These are phyloP conservation scores for Aspergillus oerlinghausenensis DNA, from an alignment of 2,329 filamentous ascomycete species.

Conservation along the genomic window DNA sequence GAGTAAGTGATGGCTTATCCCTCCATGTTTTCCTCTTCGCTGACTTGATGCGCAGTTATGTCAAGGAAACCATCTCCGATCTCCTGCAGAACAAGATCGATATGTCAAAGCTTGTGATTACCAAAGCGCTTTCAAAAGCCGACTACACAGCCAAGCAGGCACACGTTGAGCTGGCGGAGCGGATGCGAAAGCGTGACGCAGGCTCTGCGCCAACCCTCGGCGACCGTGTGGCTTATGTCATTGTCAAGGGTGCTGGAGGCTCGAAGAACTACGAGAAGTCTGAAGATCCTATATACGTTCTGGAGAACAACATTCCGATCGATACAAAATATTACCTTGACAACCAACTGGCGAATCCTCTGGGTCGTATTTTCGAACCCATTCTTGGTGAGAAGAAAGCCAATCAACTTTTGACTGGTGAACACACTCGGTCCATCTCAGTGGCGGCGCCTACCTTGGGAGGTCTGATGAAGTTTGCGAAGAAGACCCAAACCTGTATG, in stretches of 20 bases:
- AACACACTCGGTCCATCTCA: slow-evolving; percentile 90
- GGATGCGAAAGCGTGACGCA: slow-evolving; percentile 95
- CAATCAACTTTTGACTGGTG: slow-evolving; percentile 77
- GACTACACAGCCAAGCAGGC: slow-evolving; percentile 91
- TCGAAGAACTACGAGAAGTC: slow-evolving; percentile 96
- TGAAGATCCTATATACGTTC: slow-evolving; percentile 92
- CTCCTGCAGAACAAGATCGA: slow-evolving; percentile 96
- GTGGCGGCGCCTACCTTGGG: slow-evolving; percentile 88
- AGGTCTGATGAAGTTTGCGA: slow-evolving; percentile 96
- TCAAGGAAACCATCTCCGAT: slow-evolving; percentile 93
- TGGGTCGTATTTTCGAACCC: slow-evolving; percentile 94
- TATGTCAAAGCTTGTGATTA: slow-evolving; percentile 99
- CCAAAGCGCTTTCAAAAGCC: slow-evolving; percentile 87
- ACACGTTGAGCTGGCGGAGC: slow-evolving; percentile 88
- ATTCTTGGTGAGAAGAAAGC: slow-evolving; percentile 93
- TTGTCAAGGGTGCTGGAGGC: slow-evolving; percentile 83
- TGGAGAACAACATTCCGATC: slow-evolving; percentile 96
- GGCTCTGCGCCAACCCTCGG: slow-evolving; percentile 89
- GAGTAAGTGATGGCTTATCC: slow-evolving; percentile 58
- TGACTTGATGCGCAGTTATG: slow-evolving; percentile 62
- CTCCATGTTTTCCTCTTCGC: slow-evolving; percentile 14
- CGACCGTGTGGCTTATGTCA: slow-evolving; percentile 96
- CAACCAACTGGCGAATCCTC: slow-evolving; percentile 93
- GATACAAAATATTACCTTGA: slow-evolving; percentile 98
- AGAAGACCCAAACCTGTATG: slow-evolving; percentile 98